A percentile compares a stretch with the other conserved stretches of the same genome.
Conservation (phyloP, 2,329 filamentous ascomycete species). For the Colletotrichum lini region DNA sequence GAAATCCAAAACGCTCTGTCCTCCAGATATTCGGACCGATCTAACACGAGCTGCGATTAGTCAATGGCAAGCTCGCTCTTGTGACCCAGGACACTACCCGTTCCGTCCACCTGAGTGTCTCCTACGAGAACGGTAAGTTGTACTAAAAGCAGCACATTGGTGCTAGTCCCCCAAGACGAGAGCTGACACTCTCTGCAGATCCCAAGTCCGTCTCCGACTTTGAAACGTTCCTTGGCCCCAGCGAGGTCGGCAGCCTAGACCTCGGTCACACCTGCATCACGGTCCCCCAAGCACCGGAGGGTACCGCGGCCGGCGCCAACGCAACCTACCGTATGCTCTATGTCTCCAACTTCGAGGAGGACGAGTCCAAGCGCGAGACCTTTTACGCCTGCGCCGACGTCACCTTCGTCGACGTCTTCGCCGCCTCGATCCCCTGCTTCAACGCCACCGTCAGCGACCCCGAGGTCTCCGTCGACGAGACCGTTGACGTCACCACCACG, state of each 20-base stretch:
- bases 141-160: background rate
- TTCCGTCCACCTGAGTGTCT: slow-evolving; percentile 67
- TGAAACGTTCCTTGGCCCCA: slow-evolving; percentile 53
- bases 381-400: slow-evolving; percentile 67
- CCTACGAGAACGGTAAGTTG: slow-evolving; percentile 63
- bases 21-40: background rate
- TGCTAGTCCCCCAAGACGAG: background rate
- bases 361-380: slow-evolving; percentile 57
- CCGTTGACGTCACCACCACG: slow-evolving; percentile 42
- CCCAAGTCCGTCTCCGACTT: slow-evolving; percentile 58
- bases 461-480: slow-evolving; percentile 44
- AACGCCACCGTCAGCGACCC: slow-evolving; percentile 55
- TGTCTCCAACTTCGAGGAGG: slow-evolving; percentile 58
- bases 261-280: slow-evolving; percentile 63
- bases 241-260: slow-evolving; percentile 56
- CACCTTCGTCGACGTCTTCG: slow-evolving; percentile 57
- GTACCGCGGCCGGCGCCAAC: slow-evolving; percentile 57
- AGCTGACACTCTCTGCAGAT: slow-evolving; percentile 48
- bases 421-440: slow-evolving; percentile 57
- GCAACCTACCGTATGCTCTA: slow-evolving; percentile 67
- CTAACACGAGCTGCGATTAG: slow-evolving; percentile 50
- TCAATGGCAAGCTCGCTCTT: slow-evolving; percentile 68
- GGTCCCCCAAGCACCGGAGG: slow-evolving; percentile 52
- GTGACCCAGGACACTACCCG: slow-evolving; percentile 71
- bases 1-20: no score